Conservation (phyloP, 768 basidiomycete genomes). For the Pilatotrama ljubarskyi region DNA sequence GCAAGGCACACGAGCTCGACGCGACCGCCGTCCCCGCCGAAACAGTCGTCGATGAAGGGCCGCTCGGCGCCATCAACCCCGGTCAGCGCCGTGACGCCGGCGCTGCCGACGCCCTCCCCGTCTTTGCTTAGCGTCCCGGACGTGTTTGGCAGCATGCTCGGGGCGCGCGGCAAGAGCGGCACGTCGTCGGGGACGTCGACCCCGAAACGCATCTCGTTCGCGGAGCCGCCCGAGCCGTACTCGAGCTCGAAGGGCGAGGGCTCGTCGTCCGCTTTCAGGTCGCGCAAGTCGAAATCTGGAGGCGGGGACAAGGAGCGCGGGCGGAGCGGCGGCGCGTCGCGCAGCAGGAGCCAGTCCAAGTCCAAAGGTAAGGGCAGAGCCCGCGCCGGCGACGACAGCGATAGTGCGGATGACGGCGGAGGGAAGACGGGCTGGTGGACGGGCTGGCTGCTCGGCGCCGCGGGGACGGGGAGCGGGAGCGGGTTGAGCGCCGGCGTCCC, state of each 20-base stretch:
- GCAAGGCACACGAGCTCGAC: conserved; percentile 60
- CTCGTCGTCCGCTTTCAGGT: conserved; percentile 24
- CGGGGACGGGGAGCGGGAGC: conserved; percentile 12
- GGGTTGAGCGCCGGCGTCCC: conserved; percentile 14
- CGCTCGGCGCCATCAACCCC: conserved; percentile 39
- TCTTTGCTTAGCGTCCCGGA: conserved; percentile 25
- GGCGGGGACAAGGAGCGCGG: conserved; percentile 12
- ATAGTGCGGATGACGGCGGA: conserved; percentile 25
- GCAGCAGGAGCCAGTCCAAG: conserved; percentile 26
- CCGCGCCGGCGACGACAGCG: conserved; percentile 6
- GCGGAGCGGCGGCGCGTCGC: conserved; percentile 18
- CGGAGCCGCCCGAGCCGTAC: conserved; percentile 70
- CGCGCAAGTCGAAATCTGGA: conserved; percentile 34
- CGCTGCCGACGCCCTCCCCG: conserved; percentile 29
- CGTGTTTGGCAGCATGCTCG: conserved; percentile 26
- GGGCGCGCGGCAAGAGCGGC: conserved; percentile 35
- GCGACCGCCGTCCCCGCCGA: conserved; percentile 60
- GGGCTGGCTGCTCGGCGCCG: conserved; percentile 32
- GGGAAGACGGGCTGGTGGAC: conserved; percentile 30
- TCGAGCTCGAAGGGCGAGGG: conserved; percentile 37
- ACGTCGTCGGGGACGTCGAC: conserved; percentile 53
- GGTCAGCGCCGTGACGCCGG: conserved; percentile 13
- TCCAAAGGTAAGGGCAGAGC: conserved; percentile 37
- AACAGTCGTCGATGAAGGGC: conserved; percentile 47
- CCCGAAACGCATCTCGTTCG: conserved; percentile 80